phyloP scores from a whole-genome alignment of 2,329 filamentous ascomycete species.

The Ambrosiella cleistominuta region DNA sequence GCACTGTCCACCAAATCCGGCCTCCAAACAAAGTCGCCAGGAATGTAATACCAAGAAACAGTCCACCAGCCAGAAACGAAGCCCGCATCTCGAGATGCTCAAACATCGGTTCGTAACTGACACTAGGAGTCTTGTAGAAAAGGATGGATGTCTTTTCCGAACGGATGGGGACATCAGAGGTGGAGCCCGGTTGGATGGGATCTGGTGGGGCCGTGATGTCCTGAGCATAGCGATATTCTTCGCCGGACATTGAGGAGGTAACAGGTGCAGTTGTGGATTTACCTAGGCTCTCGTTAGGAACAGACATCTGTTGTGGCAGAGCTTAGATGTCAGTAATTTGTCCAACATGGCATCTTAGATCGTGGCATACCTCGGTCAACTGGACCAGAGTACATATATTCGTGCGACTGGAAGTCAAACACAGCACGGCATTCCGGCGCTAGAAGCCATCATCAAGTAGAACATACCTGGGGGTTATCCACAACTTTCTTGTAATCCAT shows the following conservation, averaged over 20 bases:
- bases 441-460: not conserved
- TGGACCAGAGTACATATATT: not conserved
- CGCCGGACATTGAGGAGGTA: conserved; percentile 49
- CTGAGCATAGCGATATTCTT: conserved; percentile 70
- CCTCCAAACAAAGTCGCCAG: conserved; percentile 68
- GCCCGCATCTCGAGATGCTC: conserved; percentile 55
- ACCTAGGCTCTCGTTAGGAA: conserved; percentile 78
- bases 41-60: conserved; percentile 58
- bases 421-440: not conserved
- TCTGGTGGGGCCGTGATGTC: conserved; percentile 85
- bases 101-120: conserved; percentile 84
- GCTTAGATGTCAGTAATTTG: not conserved
- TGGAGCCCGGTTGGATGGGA: conserved; percentile 62
- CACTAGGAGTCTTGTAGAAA: conserved; percentile 82
- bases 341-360: not conserved
- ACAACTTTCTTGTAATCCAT: conserved; percentile 50
- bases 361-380: not conserved
- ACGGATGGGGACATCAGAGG: conserved; percentile 85
- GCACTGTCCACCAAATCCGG: conserved; percentile 56
- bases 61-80: conserved; percentile 48
- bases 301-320: conserved; percentile 39
- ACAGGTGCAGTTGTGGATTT: conserved; percentile 58
- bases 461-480: conserved; percentile 48
- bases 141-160: conserved; percentile 93
- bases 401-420: not conserved